Conservation (phyloP, 768 basidiomycete species). For the Ephemerocybe angulata region DNA sequence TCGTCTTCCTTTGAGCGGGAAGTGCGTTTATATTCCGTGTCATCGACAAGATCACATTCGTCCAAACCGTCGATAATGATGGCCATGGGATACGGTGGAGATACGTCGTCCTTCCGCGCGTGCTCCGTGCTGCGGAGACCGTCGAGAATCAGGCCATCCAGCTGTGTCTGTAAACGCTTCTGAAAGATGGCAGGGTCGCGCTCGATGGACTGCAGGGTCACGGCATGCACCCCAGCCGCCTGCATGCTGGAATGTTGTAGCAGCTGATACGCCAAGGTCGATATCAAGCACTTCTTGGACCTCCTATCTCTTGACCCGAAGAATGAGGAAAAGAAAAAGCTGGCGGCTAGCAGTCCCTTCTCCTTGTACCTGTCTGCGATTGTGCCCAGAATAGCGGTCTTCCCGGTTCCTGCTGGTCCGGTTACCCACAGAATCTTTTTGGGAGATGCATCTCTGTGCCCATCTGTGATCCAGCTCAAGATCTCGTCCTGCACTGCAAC, state of each 20-base stretch:
- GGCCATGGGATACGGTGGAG: neutral
- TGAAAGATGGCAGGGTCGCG: constrained; percentile 16
- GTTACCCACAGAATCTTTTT: constrained; percentile 18
- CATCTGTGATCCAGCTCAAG: neutral
- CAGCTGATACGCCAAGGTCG: constrained; percentile 31
- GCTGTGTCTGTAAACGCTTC: constrained; percentile 13
- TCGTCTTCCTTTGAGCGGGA: neutral
- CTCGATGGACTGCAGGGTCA: constrained; percentile 12
- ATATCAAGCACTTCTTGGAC: constrained; percentile 19
- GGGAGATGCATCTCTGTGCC: neutral
- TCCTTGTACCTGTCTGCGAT: constrained; percentile 18
- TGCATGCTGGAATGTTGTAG: neutral
- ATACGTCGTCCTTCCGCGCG: neutral
- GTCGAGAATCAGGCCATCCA: constrained; percentile 15
- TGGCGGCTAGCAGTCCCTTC: constrained; percentile 22
- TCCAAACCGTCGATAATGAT: constrained; percentile 27
- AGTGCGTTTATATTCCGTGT: too few relatives aligned
- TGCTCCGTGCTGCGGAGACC: constrained; percentile 2
- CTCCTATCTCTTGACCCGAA: constrained; percentile 17
- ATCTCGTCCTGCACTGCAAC: neutral
- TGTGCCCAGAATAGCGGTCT: constrained; percentile 25
- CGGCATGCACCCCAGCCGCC: neutral
- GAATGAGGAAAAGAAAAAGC: constrained; percentile 33
- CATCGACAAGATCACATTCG: constrained; percentile 24
- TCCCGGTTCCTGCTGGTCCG: constrained; percentile 24